Percentiles rank a stretch among this genome's conserved stretches.
phyloP scores from a whole-genome alignment of 2,329 filamentous ascomycete genomes.

The Colletotrichum incanum region DNA sequence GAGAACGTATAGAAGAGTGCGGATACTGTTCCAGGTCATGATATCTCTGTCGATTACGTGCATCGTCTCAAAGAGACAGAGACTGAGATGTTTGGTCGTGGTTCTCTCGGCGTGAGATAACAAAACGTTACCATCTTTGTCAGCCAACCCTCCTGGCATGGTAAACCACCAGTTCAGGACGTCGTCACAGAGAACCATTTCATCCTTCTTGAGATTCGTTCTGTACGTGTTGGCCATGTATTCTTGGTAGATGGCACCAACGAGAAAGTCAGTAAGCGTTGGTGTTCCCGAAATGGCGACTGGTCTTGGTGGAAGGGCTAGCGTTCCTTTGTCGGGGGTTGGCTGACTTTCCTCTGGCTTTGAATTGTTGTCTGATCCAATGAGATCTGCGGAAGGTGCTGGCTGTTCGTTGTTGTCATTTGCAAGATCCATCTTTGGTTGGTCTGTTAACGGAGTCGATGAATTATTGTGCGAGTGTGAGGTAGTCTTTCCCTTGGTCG shows the following conservation, averaged over 20 bases:
- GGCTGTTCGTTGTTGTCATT: neutral
- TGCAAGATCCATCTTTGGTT: neutral
- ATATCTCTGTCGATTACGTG: constrained; percentile 53
- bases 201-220: neutral
- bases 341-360: neutral
- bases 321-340: neutral
- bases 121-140: constrained; percentile 59
- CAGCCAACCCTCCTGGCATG: constrained; percentile 58
- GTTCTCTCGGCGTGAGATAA: constrained; percentile 46
- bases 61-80: constrained; percentile 59
- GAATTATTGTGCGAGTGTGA: neutral
- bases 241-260: neutral
- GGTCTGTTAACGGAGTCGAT: neutral
- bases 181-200: neutral
- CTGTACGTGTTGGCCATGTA: neutral
- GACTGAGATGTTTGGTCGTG: constrained; percentile 60
- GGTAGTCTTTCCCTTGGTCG: neutral
- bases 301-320: neutral
- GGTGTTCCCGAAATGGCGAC: neutral
- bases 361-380: neutral
- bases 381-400: neutral
- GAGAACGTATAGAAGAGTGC: constrained; percentile 54
- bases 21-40: constrained; percentile 60
- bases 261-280: neutral
- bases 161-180: constrained; percentile 53